These are phyloP conservation scores for Thermomyces lanuginosus DNA, from an alignment of 2,329 filamentous ascomycete genomes.

Conservation along the genomic window DNA sequence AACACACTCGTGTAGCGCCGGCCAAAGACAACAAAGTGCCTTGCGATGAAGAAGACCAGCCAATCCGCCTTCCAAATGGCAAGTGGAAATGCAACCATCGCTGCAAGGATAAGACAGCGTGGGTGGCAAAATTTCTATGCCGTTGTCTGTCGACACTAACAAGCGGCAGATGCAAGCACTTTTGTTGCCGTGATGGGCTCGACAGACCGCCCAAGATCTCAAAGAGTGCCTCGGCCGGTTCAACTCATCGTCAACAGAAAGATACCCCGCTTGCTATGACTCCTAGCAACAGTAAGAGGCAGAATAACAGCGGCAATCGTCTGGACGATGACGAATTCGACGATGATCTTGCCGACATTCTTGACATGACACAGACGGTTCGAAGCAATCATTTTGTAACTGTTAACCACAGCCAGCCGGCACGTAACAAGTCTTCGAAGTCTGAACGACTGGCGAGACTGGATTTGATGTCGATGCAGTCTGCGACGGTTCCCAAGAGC, in stretches of 20 bases:
- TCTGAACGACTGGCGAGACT: conserved; percentile 3
- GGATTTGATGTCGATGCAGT: conserved; percentile 3
- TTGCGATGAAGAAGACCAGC: conserved; percentile 16
- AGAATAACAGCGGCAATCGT: not conserved
- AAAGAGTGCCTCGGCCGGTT: conserved; percentile 7
- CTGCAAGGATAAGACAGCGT: conserved; percentile 44
- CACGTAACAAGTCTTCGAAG: conserved; percentile 1
- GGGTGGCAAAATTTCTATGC: conserved; percentile 3
- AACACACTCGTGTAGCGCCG: too few relatives aligned
- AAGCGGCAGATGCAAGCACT: conserved; percentile 46
- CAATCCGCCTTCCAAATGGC: conserved; percentile 47
- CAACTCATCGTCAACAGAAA: conserved; percentile 13
- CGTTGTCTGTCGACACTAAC: conserved; percentile 13
- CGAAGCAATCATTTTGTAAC: not conserved
- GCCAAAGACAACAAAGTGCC: conserved; percentile 5
- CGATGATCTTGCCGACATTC: conserved; percentile 4
- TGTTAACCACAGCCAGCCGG: not conserved
- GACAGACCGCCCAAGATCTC: conserved; percentile 42
- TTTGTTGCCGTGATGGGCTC: conserved; percentile 55
- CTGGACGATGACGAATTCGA: not conserved
- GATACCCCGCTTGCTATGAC: conserved; percentile 14
- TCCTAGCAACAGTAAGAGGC: conserved; percentile 12
- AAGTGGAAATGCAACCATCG: conserved; percentile 59
- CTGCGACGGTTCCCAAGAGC: too few relatives aligned
- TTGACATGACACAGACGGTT: conserved; percentile 4